Evolutionary conservation across 2,329 filamentous ascomycete species (phyloP).

Genomic region (Pseudogymnoascus sp.): DNA sequence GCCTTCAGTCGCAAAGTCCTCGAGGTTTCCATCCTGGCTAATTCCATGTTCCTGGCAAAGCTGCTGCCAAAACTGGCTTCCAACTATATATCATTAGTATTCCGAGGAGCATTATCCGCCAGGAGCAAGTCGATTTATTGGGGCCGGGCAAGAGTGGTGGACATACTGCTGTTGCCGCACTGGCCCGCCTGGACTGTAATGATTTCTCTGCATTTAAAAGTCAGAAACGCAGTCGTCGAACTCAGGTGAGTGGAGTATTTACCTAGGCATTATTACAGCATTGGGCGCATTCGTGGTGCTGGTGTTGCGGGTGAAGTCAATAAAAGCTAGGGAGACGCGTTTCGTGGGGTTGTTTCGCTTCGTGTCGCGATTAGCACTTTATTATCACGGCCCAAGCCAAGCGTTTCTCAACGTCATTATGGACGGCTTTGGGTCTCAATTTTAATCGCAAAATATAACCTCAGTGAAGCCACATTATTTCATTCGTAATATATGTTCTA

Average conservation of each 20-base stretch:
- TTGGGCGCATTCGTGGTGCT: constrained; percentile 12
- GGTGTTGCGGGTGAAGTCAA: not conserved
- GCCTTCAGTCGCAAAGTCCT: constrained; percentile 95
- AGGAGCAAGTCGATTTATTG: constrained; percentile 8
- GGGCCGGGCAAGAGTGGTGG: constrained; percentile 13
- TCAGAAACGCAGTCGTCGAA: not conserved
- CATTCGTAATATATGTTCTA: not conserved
- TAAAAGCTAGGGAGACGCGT: constrained; percentile 10
- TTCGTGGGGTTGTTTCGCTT: constrained; percentile 10
- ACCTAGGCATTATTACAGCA: constrained; percentile 31
- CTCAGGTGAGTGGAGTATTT: not conserved
- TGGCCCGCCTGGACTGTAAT: constrained; percentile 99
- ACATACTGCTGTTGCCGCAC: constrained; percentile 97
- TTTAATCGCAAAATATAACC: not conserved
- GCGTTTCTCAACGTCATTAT: not conserved
- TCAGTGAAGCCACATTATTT: not conserved
- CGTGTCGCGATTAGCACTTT: constrained; percentile 3
- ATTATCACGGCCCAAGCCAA: not conserved
- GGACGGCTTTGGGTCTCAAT: not conserved
- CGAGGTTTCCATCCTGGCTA: constrained; percentile 91
- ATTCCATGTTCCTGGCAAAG: constrained; percentile 97
- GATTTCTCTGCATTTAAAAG: constrained; percentile 65
- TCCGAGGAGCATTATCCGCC: not conserved
- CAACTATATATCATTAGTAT: constrained; percentile 52
- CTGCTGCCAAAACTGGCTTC: constrained; percentile 98